These are phyloP conservation scores for Halophytophthora polymorphica DNA, from an alignment of 352 stramenopile genomes.

Conservation along the genomic window DNA sequence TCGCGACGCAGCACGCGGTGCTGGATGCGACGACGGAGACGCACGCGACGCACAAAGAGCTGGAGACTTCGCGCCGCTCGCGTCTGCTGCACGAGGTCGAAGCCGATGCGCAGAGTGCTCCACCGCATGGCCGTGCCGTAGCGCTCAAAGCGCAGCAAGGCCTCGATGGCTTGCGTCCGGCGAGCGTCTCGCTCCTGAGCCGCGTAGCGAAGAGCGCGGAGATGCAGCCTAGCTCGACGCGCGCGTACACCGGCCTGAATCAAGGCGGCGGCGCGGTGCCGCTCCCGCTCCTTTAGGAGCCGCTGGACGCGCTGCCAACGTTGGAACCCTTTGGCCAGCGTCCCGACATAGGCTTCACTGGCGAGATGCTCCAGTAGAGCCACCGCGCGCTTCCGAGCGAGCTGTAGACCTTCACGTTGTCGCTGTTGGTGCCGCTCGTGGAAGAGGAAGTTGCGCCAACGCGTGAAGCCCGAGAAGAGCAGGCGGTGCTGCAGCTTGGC, in stretches of 20 bases:
- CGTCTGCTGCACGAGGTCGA: slow-evolving; percentile 51
- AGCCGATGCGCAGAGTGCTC: slow-evolving; percentile 49
- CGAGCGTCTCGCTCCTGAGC: slow-evolving; percentile 39
- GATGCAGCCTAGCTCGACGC: slow-evolving; percentile 30
- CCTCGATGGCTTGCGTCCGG: slow-evolving; percentile 35
- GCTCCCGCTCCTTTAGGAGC: slow-evolving; percentile 21
- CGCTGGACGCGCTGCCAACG: slow-evolving; percentile 23
- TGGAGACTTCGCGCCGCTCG: slow-evolving; percentile 45
- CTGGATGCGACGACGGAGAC: slow-evolving; percentile 25
- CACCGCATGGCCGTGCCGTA: slow-evolving; percentile 56
- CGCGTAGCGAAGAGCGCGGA: slow-evolving; percentile 34
- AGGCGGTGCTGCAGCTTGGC: slow-evolving; percentile 62
- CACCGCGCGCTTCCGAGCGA: slow-evolving; percentile 34
- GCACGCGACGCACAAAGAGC: slow-evolving; percentile 42
- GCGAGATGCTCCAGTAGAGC: slow-evolving; percentile 53
- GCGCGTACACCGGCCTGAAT: slow-evolving; percentile 48
- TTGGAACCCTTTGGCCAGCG: slow-evolving; percentile 30
- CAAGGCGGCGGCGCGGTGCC: slow-evolving; percentile 25
- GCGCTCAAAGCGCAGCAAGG: slow-evolving; percentile 53
- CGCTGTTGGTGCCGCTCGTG: slow-evolving; percentile 15
- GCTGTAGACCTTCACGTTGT: slow-evolving; percentile 20
- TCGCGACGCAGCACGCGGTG: slow-evolving; percentile 14
- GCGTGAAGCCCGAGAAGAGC: slow-evolving; percentile 40
- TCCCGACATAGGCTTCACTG: slow-evolving; percentile 53
- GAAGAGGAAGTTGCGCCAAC: slow-evolving; percentile 31